Evolutionary conservation across 2,329 filamentous ascomycete species (phyloP), one percentile per base, ranked within the genome.

Genomic region (Ophiostoma sp.): DNA sequence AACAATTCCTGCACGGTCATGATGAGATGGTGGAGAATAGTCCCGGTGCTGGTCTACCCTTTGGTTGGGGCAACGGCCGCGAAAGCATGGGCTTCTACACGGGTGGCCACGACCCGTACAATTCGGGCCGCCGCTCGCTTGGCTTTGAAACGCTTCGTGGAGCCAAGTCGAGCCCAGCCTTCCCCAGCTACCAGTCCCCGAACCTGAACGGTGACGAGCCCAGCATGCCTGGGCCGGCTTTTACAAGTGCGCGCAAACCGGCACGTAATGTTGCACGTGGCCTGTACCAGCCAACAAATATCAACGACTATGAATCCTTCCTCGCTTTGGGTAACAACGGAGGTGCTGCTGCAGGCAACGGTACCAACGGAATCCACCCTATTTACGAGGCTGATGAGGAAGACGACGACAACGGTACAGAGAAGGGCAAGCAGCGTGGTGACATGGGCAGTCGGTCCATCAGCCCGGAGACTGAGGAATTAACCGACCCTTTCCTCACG

Each of bases 351-450:
- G 57, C 61, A 71, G 50, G 66, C 74, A 66, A 50, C 72, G 72
- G 75, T 72, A 79, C 83, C 0, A 84, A 84, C 3, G 81, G 80
- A 2, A 89, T 90, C 75, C 86, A 89, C 75, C 88, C 88, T 0
- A 90, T 90, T 74, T 84, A 87, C 76, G 88, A 90, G 75, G 87
- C 86, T 9, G 87, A 88, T 52, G 87, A 89, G 75, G 87, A 89
- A 42, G 85, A 84, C 7, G 79, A 80, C 0, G 77, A 80, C 25
- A 55, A 76, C 57, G 74, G 80, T 71, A 73, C 74, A 8, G 75
- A 76, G 12, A 74, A 74, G 36, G 77, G 78, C 12, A 74, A 76
- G 69, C 73, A 70, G n/a, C 33, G 55, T 39, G 52, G 71, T 71
- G 48, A 61, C 3, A 33, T 11, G 7, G 42, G 31, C 3, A 61